Evolutionary conservation across 495 filamentous ascomycete genomes (phyloP).

Genomic region (Hypoxylon crocopeplum): DNA sequence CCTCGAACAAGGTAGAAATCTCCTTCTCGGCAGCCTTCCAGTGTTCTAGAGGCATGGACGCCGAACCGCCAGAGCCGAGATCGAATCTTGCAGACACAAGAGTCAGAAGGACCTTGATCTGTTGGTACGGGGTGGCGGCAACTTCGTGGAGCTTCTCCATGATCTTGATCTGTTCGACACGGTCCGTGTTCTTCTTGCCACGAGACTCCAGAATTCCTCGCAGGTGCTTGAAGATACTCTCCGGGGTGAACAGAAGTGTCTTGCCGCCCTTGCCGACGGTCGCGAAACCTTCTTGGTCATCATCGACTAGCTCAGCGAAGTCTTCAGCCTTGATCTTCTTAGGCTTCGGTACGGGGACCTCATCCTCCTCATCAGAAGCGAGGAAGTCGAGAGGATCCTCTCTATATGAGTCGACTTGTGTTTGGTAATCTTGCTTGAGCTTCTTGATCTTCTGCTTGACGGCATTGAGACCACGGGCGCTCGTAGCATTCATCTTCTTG

Average conservation of each 20-base stretch:
- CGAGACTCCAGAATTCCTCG: conserved; percentile 90
- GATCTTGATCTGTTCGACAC: conserved; percentile 88
- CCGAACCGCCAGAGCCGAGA: conserved; percentile 78
- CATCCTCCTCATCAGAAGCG: conserved; percentile 77
- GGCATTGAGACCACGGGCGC: conserved; percentile 90
- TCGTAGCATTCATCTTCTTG: conserved; percentile 99
- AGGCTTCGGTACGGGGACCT: conserved; percentile 50
- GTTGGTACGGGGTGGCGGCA: conserved; percentile 87
- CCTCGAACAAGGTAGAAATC: conserved; percentile 73
- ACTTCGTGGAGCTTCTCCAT: conserved; percentile 97
- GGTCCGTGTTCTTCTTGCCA: conserved; percentile 98
- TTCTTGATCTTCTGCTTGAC: conserved; percentile 97
- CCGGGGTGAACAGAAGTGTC: conserved; percentile 86
- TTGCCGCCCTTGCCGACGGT: conserved; percentile 87
- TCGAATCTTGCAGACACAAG: conserved; percentile 95
- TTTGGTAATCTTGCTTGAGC: conserved; percentile 93
- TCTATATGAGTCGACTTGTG: conserved; percentile 86
- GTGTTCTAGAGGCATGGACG: conserved; percentile 92
- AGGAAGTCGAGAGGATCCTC: conserved; percentile 86
- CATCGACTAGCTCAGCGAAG: conserved; percentile 54
- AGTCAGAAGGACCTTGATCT: conserved; percentile 89
- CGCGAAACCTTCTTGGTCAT: conserved; percentile 83
- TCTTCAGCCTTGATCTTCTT: conserved; percentile 57
- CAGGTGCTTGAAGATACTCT: conserved; percentile 98
- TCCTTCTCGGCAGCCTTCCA: conserved; percentile 95